Evolutionary conservation across 192 early-diverging fungal genomes (phyloP), one percentile per base, ranked within the genome.

Genomic region (Coemansia sp.): DNA sequence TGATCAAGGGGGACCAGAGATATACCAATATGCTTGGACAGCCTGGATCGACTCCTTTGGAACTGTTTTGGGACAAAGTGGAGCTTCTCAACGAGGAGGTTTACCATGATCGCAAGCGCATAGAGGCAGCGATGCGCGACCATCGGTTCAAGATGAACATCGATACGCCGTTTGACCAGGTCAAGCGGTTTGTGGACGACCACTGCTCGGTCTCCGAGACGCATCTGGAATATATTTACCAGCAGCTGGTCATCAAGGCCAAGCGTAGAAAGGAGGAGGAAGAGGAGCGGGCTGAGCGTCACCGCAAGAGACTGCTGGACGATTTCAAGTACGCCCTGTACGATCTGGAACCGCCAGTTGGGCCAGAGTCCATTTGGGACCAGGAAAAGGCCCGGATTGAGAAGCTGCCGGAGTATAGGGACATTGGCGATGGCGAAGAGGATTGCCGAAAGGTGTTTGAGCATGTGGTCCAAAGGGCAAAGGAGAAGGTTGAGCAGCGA

Each of bases 31-130:
- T 94, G 66, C 82, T 98, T 4, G 92, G 92, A 0, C 87, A 92
- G 65, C 74, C 85, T 1, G 94, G 93, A 9, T 93, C 93, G 4
- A 85, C 86, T 7, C 95, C 97, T 1, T 67, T 94, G 30, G 97
- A 98, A 47, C 62, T 98, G 30, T 98, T 96, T 71, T 96, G 95
- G 91, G 97, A 98, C 69, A 60, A 87, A 4, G 68, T 95, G 13
- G 87, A 93, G 58, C 85, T 89, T 23, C 72, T 97, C 3, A 89
- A 92, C 19, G 92, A 96, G 28, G 71, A 82, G 14, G 79, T 88
- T 16, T 85, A 91, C 64, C 75, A 84, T 32, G 83, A 91, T 32
- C 82, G 88, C 19, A 88, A 88, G 61, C 74, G 72, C 20, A 71
- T 94, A 2, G 83, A 87, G 29, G 58, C 65, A 1, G 57, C 36